Percentiles rank a stretch among this genome's conserved stretches.
phyloP scores from a whole-genome alignment of 129 eudicot genomes.

The Sambucus nigra region DNA sequence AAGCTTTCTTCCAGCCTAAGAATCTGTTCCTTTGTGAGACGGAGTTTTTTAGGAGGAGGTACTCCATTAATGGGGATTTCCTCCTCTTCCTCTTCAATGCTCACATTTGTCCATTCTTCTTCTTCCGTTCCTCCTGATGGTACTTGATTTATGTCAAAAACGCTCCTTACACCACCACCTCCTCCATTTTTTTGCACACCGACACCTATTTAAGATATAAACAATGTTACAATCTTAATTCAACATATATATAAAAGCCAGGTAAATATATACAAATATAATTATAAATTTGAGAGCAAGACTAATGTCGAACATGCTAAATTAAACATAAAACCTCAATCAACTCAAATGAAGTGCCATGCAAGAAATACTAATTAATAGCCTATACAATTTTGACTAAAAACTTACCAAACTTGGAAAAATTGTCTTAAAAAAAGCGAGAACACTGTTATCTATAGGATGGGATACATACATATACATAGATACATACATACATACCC shows the following conservation, averaged over 20 bases:
- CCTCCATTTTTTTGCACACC: constrained; percentile 13
- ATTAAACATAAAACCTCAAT: background rate
- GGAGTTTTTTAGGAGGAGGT: constrained; percentile 45
- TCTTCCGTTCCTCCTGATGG: constrained; percentile 25
- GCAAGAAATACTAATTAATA: background rate
- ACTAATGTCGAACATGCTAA: background rate
- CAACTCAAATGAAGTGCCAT: background rate
- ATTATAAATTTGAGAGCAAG: background rate
- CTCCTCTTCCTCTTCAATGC: constrained; percentile 31
- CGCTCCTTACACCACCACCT: constrained; percentile 22
- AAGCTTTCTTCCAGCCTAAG: constrained; percentile 55
- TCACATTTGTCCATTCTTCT: constrained; percentile 21
- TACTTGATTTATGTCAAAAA: constrained; percentile 47
- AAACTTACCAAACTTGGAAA: background rate
- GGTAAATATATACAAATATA: background rate
- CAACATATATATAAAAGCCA: background rate
- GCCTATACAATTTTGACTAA: background rate
- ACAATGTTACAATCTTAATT: too few relatives aligned
- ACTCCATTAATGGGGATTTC: constrained; percentile 20
- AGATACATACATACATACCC: too few relatives aligned
- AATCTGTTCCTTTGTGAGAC: constrained; percentile 44
- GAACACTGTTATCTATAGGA: too few relatives aligned
- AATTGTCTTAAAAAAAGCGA: background rate
- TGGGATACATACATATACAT: too few relatives aligned
- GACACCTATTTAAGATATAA: too few relatives aligned